A percentile compares a stretch with the other conserved stretches of the same genome.
Evolutionary conservation across 768 basidiomycete species (phyloP).

Genomic region (Rhizopogon salebrosus): DNA sequence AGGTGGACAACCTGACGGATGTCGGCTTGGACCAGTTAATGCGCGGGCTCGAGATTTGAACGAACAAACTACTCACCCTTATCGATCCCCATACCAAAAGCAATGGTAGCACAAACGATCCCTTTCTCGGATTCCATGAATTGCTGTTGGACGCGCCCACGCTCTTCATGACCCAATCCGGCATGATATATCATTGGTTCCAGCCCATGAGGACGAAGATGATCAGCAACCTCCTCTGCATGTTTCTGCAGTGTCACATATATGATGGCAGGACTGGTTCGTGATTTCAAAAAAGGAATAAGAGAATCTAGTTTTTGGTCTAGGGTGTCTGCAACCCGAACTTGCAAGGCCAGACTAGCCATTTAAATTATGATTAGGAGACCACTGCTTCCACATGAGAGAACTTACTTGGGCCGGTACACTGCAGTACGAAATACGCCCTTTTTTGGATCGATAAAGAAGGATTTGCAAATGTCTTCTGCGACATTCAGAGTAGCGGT

Average conservation of each 20-base stretch:
- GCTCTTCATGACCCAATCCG: constrained; percentile 30
- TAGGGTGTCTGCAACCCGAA: constrained; percentile 27
- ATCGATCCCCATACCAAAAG: constrained; percentile 45
- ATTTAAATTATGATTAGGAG: neutral
- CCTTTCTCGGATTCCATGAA: constrained; percentile 35
- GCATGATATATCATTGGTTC: constrained; percentile 38
- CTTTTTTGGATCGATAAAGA: constrained; percentile 31
- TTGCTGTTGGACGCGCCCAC: constrained; percentile 30
- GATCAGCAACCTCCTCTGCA: constrained; percentile 31
- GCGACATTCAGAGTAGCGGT: constrained; percentile 40
- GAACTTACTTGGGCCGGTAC: constrained; percentile 37
- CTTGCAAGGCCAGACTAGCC: constrained; percentile 30
- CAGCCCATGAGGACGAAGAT: constrained; percentile 21
- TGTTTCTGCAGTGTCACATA: constrained; percentile 42
- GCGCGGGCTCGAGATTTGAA: neutral
- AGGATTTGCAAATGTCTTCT: constrained; percentile 39
- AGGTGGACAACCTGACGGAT: constrained; percentile 38
- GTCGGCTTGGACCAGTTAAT: constrained; percentile 14
- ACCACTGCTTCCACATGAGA: neutral
- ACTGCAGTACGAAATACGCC: constrained; percentile 41
- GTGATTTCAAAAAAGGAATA: constrained; percentile 29
- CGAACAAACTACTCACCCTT: constrained; percentile 18
- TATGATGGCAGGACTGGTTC: constrained; percentile 38
- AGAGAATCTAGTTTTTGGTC: constrained; percentile 32
- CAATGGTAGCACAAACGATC: constrained; percentile 41